Evolutionary conservation across 805 yeast genomes (phyloP).

Genomic region (Lipomyces sp.): DNA sequence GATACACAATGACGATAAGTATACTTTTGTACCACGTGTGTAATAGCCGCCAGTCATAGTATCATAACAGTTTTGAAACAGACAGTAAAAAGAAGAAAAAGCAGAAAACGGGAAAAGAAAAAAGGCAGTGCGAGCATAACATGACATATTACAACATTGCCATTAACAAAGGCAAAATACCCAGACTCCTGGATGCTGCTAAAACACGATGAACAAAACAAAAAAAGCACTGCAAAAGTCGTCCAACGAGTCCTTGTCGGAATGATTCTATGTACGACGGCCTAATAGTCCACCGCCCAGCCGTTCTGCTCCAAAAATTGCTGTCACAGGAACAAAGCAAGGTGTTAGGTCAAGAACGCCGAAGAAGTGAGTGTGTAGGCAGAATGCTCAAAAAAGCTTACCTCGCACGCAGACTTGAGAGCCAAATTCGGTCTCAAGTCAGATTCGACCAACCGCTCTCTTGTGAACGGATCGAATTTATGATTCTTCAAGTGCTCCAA

Average conservation of each 20-base stretch:
- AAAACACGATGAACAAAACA: background rate
- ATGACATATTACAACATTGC: too few species aligned
- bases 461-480: conserved; percentile 44
- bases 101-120: background rate
- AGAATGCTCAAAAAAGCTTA: background rate
- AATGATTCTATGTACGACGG: too few species aligned
- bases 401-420: conserved; percentile 42
- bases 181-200: background rate
- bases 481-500: conserved; percentile 41
- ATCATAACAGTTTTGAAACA: too few species aligned
- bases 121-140: background rate
- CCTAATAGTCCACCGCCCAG: conserved; percentile 32
- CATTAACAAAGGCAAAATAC: background rate
- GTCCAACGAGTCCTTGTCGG: background rate
- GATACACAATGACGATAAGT: too few species aligned
- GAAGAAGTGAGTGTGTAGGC: too few species aligned
- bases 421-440: conserved; percentile 45
- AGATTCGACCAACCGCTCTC: conserved; percentile 37
- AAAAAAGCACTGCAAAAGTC: background rate
- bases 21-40: too few species aligned
- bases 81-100: background rate
- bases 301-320: conserved; percentile 30
- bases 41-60: too few species aligned
- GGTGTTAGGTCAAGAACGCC: background rate
- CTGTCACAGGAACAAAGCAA: background rate